phyloP scores from a whole-genome alignment of 2,329 filamentous ascomycete genomes.

The Coccinonectria pachysandricola region DNA sequence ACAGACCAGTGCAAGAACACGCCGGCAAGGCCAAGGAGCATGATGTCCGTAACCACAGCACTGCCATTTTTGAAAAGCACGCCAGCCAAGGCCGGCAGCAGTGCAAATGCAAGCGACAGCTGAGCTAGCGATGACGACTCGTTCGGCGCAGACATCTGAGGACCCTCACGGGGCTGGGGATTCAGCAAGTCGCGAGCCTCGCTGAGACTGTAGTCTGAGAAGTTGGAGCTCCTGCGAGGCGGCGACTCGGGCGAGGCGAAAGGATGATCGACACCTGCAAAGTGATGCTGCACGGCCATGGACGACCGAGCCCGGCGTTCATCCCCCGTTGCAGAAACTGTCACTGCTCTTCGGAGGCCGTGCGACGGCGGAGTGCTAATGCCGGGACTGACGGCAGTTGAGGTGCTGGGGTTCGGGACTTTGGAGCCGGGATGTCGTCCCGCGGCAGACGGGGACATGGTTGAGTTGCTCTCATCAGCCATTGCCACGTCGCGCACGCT shows the following conservation, averaged over 20 bases:
- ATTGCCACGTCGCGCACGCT: no score
- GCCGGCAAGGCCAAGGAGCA: slow-evolving; percentile 67
- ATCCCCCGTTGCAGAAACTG: slow-evolving; percentile 17
- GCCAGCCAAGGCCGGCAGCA: slow-evolving; percentile 78
- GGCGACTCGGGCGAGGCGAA: slow-evolving; percentile 17
- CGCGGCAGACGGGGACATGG: no score
- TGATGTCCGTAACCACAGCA: slow-evolving; percentile 73
- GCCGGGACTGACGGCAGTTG: no score
- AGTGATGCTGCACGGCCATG: no score
- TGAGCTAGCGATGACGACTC: slow-evolving; percentile 65
- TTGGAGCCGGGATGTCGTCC: no score
- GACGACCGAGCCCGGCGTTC: no score
- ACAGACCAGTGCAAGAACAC: slow-evolving; percentile 91
- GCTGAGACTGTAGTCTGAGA: slow-evolving; percentile 65
- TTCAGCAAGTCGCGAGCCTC: slow-evolving; percentile 62
- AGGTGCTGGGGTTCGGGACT: no score
- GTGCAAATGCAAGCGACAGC: slow-evolving; percentile 70
- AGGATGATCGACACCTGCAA: no score
- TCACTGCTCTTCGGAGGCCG: slow-evolving; percentile 28
- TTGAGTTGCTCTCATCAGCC: no score
- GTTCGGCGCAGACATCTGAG: slow-evolving; percentile 24
- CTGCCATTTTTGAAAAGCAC: slow-evolving; percentile 78
- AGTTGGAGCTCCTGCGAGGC: slow-evolving; percentile 62
- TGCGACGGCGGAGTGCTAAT: slow-evolving; percentile 20
- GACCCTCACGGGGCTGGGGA: slow-evolving; percentile 29